Conservation (phyloP, 2,329 filamentous ascomycete genomes). For the Aschersonia sp. region DNA sequence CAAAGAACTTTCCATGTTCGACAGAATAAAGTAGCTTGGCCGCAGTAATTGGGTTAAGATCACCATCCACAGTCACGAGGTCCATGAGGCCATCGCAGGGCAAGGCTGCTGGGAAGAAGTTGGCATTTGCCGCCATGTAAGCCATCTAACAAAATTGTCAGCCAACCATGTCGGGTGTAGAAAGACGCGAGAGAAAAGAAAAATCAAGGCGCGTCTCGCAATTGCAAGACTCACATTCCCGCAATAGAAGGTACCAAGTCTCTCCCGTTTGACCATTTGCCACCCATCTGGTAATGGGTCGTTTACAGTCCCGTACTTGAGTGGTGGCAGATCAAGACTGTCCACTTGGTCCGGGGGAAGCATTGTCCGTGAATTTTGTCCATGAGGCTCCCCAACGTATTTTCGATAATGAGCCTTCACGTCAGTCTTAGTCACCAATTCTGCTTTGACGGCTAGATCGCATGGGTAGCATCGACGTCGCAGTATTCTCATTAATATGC, state of each 20-base stretch:
- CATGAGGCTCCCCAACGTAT: slow-evolving; percentile 21
- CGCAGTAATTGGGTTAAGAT: slow-evolving; percentile 51
- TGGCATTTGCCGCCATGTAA: slow-evolving; percentile 74
- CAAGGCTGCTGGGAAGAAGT: slow-evolving; percentile 75
- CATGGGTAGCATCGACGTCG: slow-evolving; percentile 72
- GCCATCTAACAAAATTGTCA: slow-evolving; percentile 46
- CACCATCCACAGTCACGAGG: slow-evolving; percentile 65
- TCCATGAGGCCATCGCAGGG: slow-evolving; percentile 80
- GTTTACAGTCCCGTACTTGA: slow-evolving; percentile 67
- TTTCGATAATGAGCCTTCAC: slow-evolving; percentile 60
- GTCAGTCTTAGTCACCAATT: slow-evolving; percentile 57
- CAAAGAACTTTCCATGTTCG: slow-evolving; percentile 62
- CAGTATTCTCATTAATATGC: slow-evolving; percentile 64
- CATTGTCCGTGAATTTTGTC: neutral
- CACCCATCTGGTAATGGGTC: slow-evolving; percentile 67
- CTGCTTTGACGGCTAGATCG: slow-evolving; percentile 74
- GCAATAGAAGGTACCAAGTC: slow-evolving; percentile 81
- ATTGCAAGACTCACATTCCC: slow-evolving; percentile 51
- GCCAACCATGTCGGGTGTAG: neutral
- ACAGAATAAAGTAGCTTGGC: slow-evolving; percentile 58
- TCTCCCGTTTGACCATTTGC: slow-evolving; percentile 58
- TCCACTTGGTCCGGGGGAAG: slow-evolving; percentile 4
- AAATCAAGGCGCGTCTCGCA: no score
- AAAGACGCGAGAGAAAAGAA: no score
- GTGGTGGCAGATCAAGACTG: slow-evolving; percentile 47